Base-by-base conservation (phyloP, 306 rosid species). In the Vachellia pachyceras region DNA sequence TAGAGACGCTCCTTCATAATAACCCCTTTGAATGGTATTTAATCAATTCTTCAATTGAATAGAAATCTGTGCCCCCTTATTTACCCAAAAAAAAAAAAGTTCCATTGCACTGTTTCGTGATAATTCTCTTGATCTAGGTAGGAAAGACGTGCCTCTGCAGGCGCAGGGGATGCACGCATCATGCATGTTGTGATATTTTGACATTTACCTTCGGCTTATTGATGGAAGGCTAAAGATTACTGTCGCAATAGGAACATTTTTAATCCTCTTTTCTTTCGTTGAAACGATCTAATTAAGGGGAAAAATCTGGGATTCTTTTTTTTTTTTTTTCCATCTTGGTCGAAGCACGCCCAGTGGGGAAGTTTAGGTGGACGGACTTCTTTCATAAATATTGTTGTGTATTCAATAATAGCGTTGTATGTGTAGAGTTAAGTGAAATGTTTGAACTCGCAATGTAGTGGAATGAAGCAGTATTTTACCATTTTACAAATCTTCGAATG, bases 1-100 rank as follows among this genome's bases (percentile, higher is more conserved):
- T 29, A 29, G 33, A 29, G 33, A 29, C 33, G 2, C 2, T 72
- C 69, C 82, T 64, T 54, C 54, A 10, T 42, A 14, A 64, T 33
- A 2, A 80, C 17, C 82, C 39, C 70, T 64, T 40, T 20, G 75
- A 81, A 22, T 83, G 69, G 40, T 76, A 58, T 58, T 80, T 80
- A 47, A 77, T 69, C 50, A 75, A 69, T 73, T 77, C 83, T 58
- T 66, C 77, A 64, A 76, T 72, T 22, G 72, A 73, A 68, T 76
- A 45, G 37, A 78, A 72, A 50, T 71, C 29, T 50, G 36, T 70
- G 83, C 20, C 63, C 22, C 1, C 65, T 41, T 0, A 6, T 41
- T 29, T 29, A 41, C 45, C 10, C 45, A 1, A 7, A 7, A 7
- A 7, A 41, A 41, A 41, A 41, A 6, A 41, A 6, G 7, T 41